These are phyloP conservation scores for Pyrenochaeta sp. DNA, from an alignment of 2,329 filamentous ascomycete genomes.

Conservation along the genomic window DNA sequence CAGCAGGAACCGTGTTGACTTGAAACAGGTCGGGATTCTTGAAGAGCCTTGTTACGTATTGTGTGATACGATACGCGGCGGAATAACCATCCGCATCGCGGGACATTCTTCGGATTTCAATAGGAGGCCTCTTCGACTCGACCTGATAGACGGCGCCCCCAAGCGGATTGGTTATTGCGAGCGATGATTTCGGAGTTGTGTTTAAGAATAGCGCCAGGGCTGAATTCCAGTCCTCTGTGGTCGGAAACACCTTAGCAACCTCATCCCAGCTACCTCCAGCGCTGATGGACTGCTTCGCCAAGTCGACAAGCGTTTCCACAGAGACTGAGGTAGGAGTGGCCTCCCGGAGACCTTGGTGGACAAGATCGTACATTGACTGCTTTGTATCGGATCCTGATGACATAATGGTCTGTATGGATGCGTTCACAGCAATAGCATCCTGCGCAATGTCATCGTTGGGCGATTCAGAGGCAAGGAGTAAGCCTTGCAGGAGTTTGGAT, in stretches of 20 bases:
- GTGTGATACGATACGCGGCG: constrained; percentile 76
- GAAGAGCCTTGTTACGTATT: constrained; percentile 72
- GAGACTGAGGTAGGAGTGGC: constrained; percentile 55
- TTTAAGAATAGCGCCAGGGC: constrained; percentile 67
- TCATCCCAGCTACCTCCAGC: constrained; percentile 36
- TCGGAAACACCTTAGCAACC: constrained; percentile 67
- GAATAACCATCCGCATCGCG: constrained; percentile 76
- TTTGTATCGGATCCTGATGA: constrained; percentile 51
- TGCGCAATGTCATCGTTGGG: constrained; percentile 60
- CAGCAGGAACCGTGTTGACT: constrained; percentile 41
- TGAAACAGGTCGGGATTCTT: constrained; percentile 49
- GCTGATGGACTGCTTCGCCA: constrained; percentile 60
- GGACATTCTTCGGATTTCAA: constrained; percentile 44
- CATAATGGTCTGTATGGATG: constrained; percentile 45
- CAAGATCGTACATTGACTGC: constrained; percentile 60
- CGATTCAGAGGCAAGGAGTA: constrained; percentile 64
- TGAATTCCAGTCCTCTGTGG: constrained; percentile 69
- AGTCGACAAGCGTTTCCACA: constrained; percentile 64
- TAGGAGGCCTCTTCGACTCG: constrained; percentile 31
- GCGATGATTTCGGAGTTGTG: constrained; percentile 64
- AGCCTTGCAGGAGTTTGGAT: constrained; percentile 59
- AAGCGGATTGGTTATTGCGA: constrained; percentile 78
- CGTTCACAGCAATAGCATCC: constrained; percentile 50
- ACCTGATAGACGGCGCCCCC: constrained; percentile 75
- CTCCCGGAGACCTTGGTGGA: constrained; percentile 60